Conservation (phyloP, 805 yeast genomes). For the Starmerella gropengiesseri region DNA sequence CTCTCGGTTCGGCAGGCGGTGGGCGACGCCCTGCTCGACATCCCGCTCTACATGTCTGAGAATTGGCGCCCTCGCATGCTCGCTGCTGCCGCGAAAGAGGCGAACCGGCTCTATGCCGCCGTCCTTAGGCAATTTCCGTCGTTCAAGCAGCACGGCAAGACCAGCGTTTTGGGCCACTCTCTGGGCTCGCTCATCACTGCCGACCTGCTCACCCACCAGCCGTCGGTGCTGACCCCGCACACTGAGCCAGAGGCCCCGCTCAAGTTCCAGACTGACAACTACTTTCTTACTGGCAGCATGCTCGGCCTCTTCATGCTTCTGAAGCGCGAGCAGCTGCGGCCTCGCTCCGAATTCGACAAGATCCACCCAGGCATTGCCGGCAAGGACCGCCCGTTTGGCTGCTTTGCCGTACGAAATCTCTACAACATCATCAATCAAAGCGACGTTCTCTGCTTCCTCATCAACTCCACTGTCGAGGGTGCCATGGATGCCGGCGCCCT, state of each 20-base stretch:
- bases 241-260: slow-evolving; percentile 33
- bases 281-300: slow-evolving; percentile 36
- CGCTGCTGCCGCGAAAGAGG: slow-evolving; percentile 53
- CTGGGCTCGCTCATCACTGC: slow-evolving; percentile 74
- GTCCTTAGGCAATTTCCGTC: slow-evolving; percentile 59
- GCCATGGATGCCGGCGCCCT: slow-evolving; percentile 7
- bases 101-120: slow-evolving; percentile 54
- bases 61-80: slow-evolving; percentile 53
- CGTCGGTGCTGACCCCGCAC: slow-evolving; percentile 26
- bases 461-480: slow-evolving; percentile 66
- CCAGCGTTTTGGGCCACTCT: slow-evolving; percentile 77
- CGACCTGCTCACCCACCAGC: slow-evolving; percentile 48
- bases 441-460: slow-evolving; percentile 81
- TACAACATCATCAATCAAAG: slow-evolving; percentile 82
- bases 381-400: slow-evolving; percentile 29
- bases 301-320: slow-evolving; percentile 24
- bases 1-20: slow-evolving; percentile 63
- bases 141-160: slow-evolving; percentile 36
- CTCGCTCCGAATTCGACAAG: slow-evolving; percentile 13
- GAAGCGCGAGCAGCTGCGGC: slow-evolving; percentile 12
- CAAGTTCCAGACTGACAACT: slow-evolving; percentile 59
- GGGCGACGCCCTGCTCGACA: slow-evolving; percentile 79
- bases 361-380: background rate
- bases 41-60: slow-evolving; percentile 62
- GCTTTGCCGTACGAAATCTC: slow-evolving; percentile 56